phyloP scores from a whole-genome alignment of 1,284 basidiomycete genomes.

The Cutaneotrichosporon arboriforme region DNA sequence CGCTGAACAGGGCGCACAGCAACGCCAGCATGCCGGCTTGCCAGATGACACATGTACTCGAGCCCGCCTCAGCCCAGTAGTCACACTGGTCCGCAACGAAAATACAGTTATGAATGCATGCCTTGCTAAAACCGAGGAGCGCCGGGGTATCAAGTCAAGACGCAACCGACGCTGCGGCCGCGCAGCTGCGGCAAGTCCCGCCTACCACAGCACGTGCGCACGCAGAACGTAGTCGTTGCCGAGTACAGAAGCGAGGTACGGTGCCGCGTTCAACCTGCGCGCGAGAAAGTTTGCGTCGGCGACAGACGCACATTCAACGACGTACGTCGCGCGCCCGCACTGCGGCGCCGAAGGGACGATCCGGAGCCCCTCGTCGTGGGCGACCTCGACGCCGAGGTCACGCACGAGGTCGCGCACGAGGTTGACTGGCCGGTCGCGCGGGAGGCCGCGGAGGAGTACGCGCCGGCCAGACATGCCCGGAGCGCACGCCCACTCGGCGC shows the following conservation, averaged over 20 bases:
- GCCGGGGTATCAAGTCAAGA: too few relatives aligned
- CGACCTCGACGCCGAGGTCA: slow-evolving; percentile 1
- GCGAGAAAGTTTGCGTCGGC: slow-evolving; percentile 25
- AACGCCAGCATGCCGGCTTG: too few relatives aligned
- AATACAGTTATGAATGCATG: too few relatives aligned
- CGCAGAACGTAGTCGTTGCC: slow-evolving; percentile 25
- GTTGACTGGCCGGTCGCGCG: not conserved
- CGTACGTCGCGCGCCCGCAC: not conserved
- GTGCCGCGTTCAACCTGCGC: slow-evolving; percentile 23
- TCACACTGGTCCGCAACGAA: too few relatives aligned
- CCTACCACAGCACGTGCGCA: slow-evolving; percentile 24
- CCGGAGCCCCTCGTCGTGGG: not conserved
- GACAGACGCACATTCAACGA: slow-evolving; percentile 24
- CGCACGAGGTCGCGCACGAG: not conserved
- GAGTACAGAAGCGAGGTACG: slow-evolving; percentile 13
- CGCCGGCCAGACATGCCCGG: slow-evolving; percentile 3
- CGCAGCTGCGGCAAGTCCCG: too few relatives aligned
- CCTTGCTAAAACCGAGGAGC: too few relatives aligned
- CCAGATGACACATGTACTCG: too few relatives aligned
- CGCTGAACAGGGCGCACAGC: too few relatives aligned
- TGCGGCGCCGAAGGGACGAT: not conserved
- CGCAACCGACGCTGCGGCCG: too few relatives aligned
- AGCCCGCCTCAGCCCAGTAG: too few relatives aligned
- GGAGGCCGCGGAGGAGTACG: slow-evolving; percentile 13
- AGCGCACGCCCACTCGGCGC: slow-evolving; percentile 9